phyloP scores from a whole-genome alignment of 1,284 basidiomycete genomes.

The Porogramme epimiltina region DNA sequence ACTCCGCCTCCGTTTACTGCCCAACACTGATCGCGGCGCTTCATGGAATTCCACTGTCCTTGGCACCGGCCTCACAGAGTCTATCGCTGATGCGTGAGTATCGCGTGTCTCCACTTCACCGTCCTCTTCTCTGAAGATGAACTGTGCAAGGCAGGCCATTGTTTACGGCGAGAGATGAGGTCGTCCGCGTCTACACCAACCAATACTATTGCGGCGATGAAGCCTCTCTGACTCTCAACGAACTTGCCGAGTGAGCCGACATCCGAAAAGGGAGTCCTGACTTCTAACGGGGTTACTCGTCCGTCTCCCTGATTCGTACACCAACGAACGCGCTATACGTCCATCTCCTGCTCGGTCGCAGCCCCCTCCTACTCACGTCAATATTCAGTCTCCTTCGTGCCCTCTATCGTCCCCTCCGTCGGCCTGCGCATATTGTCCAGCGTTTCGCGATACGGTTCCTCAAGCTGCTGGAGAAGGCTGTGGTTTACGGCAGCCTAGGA shows the following conservation, averaged over 20 bases:
- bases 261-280: slow-evolving; percentile 25
- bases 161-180: slow-evolving; percentile 83
- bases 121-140: slow-evolving; percentile 26
- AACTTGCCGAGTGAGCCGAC: slow-evolving; percentile 74
- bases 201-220: slow-evolving; percentile 85
- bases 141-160: slow-evolving; percentile 71
- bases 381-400: slow-evolving; percentile 86
- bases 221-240: slow-evolving; percentile 82
- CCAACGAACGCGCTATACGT: slow-evolving; percentile 37
- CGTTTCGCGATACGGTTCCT: slow-evolving; percentile 89
- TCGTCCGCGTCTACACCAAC: slow-evolving; percentile 88
- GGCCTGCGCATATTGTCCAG: slow-evolving; percentile 83
- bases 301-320: slow-evolving; percentile 25
- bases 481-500: slow-evolving; percentile 51
- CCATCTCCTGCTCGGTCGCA: slow-evolving; percentile 43
- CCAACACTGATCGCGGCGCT: no score
- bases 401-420: slow-evolving; percentile 79
- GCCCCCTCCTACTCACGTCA: slow-evolving; percentile 64
- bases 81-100: slow-evolving; percentile 87
- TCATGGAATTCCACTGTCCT: slow-evolving; percentile 81
- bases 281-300: background rate
- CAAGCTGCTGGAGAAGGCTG: slow-evolving; percentile 79
- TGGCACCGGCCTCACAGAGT: slow-evolving; percentile 86
- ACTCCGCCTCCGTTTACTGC: no score
- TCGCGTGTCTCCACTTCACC: slow-evolving; percentile 7